These are phyloP conservation scores for Aspergillus ostianus DNA, from an alignment of 495 filamentous ascomycete genomes.

Conservation along the genomic window DNA sequence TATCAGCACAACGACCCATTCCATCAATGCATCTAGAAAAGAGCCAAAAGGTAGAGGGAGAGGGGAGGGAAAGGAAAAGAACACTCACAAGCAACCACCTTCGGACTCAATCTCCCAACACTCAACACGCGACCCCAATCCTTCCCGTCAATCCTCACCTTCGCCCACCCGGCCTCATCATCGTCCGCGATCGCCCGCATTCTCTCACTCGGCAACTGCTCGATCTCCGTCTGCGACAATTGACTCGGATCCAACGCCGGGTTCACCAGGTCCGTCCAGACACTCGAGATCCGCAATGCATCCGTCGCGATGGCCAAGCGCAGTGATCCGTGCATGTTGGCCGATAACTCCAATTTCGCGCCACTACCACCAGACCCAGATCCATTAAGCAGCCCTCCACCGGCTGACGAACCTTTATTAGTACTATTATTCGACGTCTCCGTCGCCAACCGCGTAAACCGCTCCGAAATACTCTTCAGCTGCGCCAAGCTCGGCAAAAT, in stretches of 20 bases:
- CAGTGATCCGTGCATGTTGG: slow-evolving; percentile 89
- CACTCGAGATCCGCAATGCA: slow-evolving; percentile 72
- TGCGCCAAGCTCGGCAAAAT: slow-evolving; percentile 78
- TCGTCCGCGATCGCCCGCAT: slow-evolving; percentile 54
- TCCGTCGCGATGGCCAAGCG: slow-evolving; percentile 74
- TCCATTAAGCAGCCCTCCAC: no score
- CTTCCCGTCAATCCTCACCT: slow-evolving; percentile 82
- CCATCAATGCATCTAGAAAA: no score
- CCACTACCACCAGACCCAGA: no score
- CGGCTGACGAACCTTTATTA: no score
- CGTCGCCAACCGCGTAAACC: slow-evolving; percentile 78
- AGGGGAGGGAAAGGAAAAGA: not conserved
- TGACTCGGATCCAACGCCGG: slow-evolving; percentile 76
- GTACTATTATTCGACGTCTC: slow-evolving; percentile 21
- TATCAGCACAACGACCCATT: slow-evolving; percentile 5
- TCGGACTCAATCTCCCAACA: slow-evolving; percentile 81
- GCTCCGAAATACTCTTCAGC: slow-evolving; percentile 86
- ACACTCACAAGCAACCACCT: slow-evolving; percentile 81
- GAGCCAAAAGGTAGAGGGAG: not conserved
- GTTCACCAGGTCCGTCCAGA: slow-evolving; percentile 80
- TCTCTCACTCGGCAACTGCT: slow-evolving; percentile 69
- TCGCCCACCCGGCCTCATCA: slow-evolving; percentile 73
- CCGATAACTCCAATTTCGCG: slow-evolving; percentile 72
- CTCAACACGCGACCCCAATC: slow-evolving; percentile 90
- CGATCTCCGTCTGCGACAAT: slow-evolving; percentile 59